Evolutionary conservation across 352 stramenopile genomes (phyloP).

Genomic region (Saprolegnia parasitica): DNA sequence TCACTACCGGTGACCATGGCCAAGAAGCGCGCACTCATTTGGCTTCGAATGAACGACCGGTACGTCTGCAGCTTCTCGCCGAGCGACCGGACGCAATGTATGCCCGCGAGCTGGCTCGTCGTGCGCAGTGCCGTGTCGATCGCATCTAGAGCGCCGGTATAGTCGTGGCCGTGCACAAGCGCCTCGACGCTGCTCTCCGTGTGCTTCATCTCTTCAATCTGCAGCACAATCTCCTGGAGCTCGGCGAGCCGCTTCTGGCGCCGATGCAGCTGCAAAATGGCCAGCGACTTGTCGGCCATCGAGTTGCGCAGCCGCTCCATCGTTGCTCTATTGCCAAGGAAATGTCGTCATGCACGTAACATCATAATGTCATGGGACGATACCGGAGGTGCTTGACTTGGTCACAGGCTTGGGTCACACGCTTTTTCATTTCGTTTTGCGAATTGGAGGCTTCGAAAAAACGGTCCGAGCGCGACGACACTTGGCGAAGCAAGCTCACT

Average conservation of each 20-base stretch:
- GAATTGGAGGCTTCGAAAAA: slow-evolving; percentile 82
- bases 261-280: slow-evolving; percentile 82
- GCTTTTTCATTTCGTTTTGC: slow-evolving; percentile 84
- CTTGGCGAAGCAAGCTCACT: slow-evolving; percentile 77
- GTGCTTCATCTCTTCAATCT: slow-evolving; percentile 83
- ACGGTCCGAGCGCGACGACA: slow-evolving; percentile 75
- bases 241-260: slow-evolving; percentile 76
- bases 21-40: slow-evolving; percentile 80
- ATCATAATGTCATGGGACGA: neutral
- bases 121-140: slow-evolving; percentile 70
- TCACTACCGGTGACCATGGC: slow-evolving; percentile 71
- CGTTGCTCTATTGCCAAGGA: slow-evolving; percentile 44
- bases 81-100: slow-evolving; percentile 66
- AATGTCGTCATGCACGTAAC: neutral
- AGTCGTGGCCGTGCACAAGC: slow-evolving; percentile 81
- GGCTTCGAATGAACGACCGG: slow-evolving; percentile 56
- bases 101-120: slow-evolving; percentile 67
- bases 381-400: slow-evolving; percentile 74
- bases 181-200: slow-evolving; percentile 76
- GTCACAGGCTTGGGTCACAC: slow-evolving; percentile 67
- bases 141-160: slow-evolving; percentile 66
- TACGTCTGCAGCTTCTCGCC: slow-evolving; percentile 75
- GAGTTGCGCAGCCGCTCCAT: slow-evolving; percentile 78
- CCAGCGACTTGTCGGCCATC: slow-evolving; percentile 76
- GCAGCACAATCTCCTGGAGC: slow-evolving; percentile 72